These are phyloP conservation scores for Lithospermum erythrorhizon DNA, from an alignment of 257 asterid species.

Conservation along the genomic window DNA sequence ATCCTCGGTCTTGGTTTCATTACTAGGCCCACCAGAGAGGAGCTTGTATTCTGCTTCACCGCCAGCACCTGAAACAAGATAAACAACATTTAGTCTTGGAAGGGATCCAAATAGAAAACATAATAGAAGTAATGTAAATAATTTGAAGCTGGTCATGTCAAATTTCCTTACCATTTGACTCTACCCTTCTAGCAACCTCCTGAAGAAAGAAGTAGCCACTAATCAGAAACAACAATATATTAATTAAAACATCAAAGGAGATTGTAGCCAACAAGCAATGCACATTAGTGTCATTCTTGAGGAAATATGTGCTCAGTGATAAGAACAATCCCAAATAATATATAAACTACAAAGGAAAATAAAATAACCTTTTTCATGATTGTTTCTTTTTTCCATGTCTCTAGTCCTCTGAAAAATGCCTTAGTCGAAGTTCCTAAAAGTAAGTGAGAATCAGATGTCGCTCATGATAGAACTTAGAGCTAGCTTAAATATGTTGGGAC, in stretches of 20 bases:
- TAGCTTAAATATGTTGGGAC: slow-evolving; percentile 3
- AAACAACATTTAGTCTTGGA: background rate
- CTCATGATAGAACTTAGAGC: slow-evolving; percentile 2
- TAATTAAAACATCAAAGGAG: too few relatives aligned
- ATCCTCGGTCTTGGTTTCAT: slow-evolving; percentile 13
- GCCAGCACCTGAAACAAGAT: slow-evolving; percentile 10
- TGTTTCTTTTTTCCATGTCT: slow-evolving; percentile 89
- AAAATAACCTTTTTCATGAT: slow-evolving; percentile 53
- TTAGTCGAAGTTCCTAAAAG: slow-evolving; percentile 70
- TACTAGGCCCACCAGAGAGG: slow-evolving; percentile 63
- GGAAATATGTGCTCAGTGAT: background rate
- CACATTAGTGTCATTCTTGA: background rate
- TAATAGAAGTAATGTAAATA: background rate
- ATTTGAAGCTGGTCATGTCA: slow-evolving; percentile 1
- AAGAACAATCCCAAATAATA: background rate
- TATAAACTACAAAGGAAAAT: too few relatives aligned
- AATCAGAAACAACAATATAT: background rate
- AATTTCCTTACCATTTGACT: slow-evolving; percentile 42
- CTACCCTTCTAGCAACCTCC: slow-evolving; percentile 55
- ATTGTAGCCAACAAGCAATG: background rate
- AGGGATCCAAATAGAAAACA: background rate
- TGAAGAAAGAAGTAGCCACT: slow-evolving; percentile 16
- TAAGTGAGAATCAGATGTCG: slow-evolving; percentile 10
- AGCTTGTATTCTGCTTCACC: slow-evolving; percentile 62
- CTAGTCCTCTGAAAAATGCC: slow-evolving; percentile 83